Conservation (phyloP, 345 rosid genomes). For the Eucalyptus urophylla region DNA sequence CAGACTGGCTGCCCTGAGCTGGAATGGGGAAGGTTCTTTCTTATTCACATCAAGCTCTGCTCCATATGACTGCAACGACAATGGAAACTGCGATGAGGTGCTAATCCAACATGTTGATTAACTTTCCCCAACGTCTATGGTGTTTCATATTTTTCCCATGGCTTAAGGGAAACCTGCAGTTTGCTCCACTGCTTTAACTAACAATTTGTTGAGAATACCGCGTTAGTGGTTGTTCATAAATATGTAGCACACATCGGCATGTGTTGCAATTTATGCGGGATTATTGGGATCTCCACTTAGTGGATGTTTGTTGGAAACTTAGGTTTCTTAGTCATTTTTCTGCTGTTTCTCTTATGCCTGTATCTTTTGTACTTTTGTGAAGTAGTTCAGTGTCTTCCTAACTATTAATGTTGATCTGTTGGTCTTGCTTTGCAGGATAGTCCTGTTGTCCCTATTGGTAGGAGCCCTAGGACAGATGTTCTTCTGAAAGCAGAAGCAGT, state of each 20-base stretch:
- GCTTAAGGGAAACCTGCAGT: background rate
- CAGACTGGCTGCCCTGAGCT: conserved; percentile 79
- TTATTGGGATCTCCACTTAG: background rate
- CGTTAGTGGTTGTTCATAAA: background rate
- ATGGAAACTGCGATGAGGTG: conserved; percentile 85
- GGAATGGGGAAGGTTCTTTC: conserved; percentile 90
- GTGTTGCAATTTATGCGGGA: background rate
- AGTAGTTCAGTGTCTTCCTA: background rate
- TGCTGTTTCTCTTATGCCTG: background rate
- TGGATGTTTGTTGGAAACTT: background rate
- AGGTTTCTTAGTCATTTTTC: background rate
- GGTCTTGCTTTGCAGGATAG: conserved; percentile 40
- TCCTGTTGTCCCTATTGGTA: conserved; percentile 70
- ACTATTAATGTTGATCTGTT: background rate
- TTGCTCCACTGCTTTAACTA: background rate
- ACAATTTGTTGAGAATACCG: background rate
- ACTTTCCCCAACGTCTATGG: background rate
- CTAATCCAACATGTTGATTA: background rate
- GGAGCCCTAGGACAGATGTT: conserved; percentile 79
- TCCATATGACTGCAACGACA: conserved; percentile 65
- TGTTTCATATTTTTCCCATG: background rate
- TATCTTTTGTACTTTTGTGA: background rate
- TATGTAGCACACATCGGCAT: background rate
- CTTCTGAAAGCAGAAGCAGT: conserved; percentile 76
- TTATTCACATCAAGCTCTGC: conserved; percentile 90